Base-by-base conservation (phyloP, 2,329 filamentous ascomycete species). In the Botrytis galanthina region DNA sequence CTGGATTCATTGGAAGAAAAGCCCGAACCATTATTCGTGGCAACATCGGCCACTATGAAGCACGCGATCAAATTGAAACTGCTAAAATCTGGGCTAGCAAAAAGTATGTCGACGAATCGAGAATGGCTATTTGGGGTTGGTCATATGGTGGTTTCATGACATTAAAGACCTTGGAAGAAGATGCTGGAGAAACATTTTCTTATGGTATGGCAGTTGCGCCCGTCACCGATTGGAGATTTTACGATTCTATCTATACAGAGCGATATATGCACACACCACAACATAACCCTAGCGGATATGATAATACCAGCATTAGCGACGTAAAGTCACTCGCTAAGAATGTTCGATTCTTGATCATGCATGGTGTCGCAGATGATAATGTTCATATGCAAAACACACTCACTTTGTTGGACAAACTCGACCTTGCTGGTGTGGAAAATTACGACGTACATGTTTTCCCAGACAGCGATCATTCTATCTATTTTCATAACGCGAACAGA, bases 121-220 rank as follows among this genome's bases (percentile, higher is more conserved):
- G 93, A 72, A 89, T 99, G 78, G 95, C 94, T 32, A 97, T 99
- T 80, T 99, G 96, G 96, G 96, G 96, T 66, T 99, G 96, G 96
- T 97, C 93, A 76, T 99, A 96, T 80, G 96, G 96, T 73, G 96
- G 96, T 18, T 99, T 97, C 85, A 93, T 93, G 86, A 93, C 96
- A 9, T 87, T 99, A 79, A 99, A 99, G 85, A 96, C 94, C 1
- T 90, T 99, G 20, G 96, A 99, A 85, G 88, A 90, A 75, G 96
- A 99, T 81, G 95, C 90, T 14, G 96, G 97, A 8, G 82, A 89
- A 80, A 98, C 95, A 0, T 99, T 98, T 85, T 91, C 91, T 76
- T 99, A 99, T 82, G 97, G 96, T 78, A 97, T 99, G 93, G 94
- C 97, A 10, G 97, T 99, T 70, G 96, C 96, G 1, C 96, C 96